Evolutionary conservation across 2,329 filamentous ascomycete genomes (phyloP), one percentile per base, ranked within the genome.

Genomic region (Colletotrichum melonis): DNA sequence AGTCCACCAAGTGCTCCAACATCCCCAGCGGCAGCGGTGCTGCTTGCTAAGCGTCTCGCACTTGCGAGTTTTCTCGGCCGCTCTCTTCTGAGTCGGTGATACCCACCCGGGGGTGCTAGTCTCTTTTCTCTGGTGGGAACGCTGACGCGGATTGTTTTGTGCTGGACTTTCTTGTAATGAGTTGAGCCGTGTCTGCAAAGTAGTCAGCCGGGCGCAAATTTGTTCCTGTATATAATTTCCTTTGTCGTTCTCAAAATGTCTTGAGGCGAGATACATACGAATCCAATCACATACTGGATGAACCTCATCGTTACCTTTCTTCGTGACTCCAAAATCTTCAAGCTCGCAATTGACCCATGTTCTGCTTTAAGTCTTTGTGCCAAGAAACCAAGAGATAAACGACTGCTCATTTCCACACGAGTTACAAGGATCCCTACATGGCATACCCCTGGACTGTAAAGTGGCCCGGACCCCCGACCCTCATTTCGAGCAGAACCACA

Each of bases 1-100:
- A 69, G n/a, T 78, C 76, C 7, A 62, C 57, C 59, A 74, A 74
- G 55, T 81, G 80, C 76, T 57, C 78, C 74, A 77, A 78, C 6
- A 55, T 81, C 35, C 80, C 80, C 30, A 73, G 28, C 26, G 69
- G 70, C 67, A 70, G 71, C 65, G 72, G 68, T 30, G 70, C 70
- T 38, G 49, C 64, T 42, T 74, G 73, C 70, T 73, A 66, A 73
- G 30, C 55, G 52, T 24, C 54, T 19, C 55, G 55, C 42, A 35
- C 22, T 19, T 38, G 22, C 19, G 28, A 49, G 22, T 28, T 11
- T 35, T 19, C 22, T 7, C 35, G n/a, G n/a, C 65, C 12, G 46
- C 30, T 24, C 5, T 24, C 22, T 62, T 16, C 12, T 55, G 62
- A 35, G 55, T 67, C 32, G 55, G 69, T 19, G 2, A 35, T 22